Conservation (phyloP, 208 protist genomes). For the Crithidia bombi region DNA sequence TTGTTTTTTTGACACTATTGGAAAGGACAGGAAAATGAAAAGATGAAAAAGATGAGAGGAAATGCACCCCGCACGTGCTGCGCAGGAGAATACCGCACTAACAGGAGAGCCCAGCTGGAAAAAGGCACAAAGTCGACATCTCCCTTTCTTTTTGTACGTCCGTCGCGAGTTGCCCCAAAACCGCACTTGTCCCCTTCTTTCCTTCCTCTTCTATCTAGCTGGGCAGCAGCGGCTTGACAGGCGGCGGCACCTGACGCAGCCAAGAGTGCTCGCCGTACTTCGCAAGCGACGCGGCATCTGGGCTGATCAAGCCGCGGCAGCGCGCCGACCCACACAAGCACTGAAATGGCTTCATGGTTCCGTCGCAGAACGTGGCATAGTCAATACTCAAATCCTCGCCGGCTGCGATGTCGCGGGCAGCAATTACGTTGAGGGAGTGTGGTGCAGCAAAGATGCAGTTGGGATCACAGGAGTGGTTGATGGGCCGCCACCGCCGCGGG, state of each 20-base stretch:
- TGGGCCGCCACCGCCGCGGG: slow-evolving; percentile 75
- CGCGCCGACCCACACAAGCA: slow-evolving; percentile 66
- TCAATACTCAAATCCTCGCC: slow-evolving; percentile 89
- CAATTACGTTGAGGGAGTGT: slow-evolving; percentile 89
- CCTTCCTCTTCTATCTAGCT: neutral
- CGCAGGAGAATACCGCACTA: too few relatives aligned
- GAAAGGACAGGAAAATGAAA: neutral
- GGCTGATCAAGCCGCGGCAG: slow-evolving; percentile 66
- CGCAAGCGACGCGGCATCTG: slow-evolving; percentile 52
- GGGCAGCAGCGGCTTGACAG: slow-evolving; percentile 26
- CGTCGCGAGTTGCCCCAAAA: too few relatives aligned
- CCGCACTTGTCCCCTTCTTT: neutral
- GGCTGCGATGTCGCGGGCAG: slow-evolving; percentile 58
- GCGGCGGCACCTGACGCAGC: slow-evolving; percentile 53
- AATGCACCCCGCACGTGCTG: too few relatives aligned
- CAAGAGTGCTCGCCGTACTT: slow-evolving; percentile 76
- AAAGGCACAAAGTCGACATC: too few relatives aligned
- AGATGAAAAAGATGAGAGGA: neutral
- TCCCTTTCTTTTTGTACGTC: too few relatives aligned
- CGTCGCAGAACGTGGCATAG: slow-evolving; percentile 91
- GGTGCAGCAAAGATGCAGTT: slow-evolving; percentile 81
- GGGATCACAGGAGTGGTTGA: slow-evolving; percentile 90
- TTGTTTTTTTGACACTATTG: slow-evolving; percentile 1
- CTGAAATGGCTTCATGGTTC: slow-evolving; percentile 86
- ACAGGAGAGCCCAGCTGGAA: too few relatives aligned